Percentiles rank a stretch among this genome's conserved stretches.
Conservation (phyloP, 768 basidiomycete species). For the Psilocybe cyanescens region DNA sequence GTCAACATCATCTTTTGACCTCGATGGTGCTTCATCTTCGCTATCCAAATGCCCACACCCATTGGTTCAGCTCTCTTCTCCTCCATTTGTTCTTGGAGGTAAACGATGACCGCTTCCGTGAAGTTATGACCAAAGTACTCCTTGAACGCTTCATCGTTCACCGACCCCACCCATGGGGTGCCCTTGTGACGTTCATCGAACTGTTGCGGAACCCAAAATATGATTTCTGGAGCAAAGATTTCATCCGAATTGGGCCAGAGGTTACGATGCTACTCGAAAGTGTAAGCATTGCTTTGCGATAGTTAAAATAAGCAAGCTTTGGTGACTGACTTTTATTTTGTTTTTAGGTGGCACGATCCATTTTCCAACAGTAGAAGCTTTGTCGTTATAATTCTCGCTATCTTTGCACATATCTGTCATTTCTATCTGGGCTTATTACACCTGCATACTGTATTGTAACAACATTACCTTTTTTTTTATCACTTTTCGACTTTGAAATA, state of each 20-base stretch:
- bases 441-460: constrained; percentile 89
- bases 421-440: constrained; percentile 63
- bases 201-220: constrained; percentile 89
- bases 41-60: constrained; percentile 98
- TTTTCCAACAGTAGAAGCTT: constrained; percentile 77
- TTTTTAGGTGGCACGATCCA: constrained; percentile 71
- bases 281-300: constrained; percentile 49
- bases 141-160: constrained; percentile 93
- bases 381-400: constrained; percentile 71
- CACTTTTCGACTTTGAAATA: constrained; percentile 3
- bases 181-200: constrained; percentile 92
- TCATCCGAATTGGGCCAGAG: constrained; percentile 83
- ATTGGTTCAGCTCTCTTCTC: constrained; percentile 94
- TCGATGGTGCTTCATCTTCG: constrained; percentile 95
- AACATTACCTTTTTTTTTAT: constrained; percentile 50
- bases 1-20: constrained; percentile 93
- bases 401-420: constrained; percentile 80
- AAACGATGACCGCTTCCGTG: constrained; percentile 75
- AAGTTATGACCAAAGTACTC: constrained; percentile 87
- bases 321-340: constrained; percentile 11
- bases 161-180: constrained; percentile 96
- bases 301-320: not conserved
- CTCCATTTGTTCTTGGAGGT: constrained; percentile 86
- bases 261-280: constrained; percentile 85
- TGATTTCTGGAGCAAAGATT: constrained; percentile 90